Evolutionary conservation across 805 yeast genomes (phyloP), one percentile per base, ranked within the genome.

Genomic region (Saturnispora saitoi): DNA sequence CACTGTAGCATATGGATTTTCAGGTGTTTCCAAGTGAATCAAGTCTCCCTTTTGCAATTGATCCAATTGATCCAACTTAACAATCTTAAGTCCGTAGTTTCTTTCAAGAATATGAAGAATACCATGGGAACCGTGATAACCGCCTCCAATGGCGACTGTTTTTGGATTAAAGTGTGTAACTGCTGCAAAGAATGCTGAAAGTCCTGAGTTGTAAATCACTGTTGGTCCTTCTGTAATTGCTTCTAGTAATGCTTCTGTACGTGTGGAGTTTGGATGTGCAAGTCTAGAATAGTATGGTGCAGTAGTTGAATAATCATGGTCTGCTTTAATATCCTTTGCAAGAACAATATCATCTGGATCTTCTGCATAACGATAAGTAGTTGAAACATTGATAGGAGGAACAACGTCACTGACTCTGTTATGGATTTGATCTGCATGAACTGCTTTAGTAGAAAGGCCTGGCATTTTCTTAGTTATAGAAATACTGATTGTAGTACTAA

Each of bases 101-200:
- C 95, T 73, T 10, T 77, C 66, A 55, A 82, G 71, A 12, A 89
- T 69, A 32, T 78, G 70, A 3, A 83, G 76, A 48, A 86, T 79
- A 6, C 85, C 86, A 50, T 78, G 86, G 54, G 84, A 78, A 3
- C 98, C 98, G 60, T 86, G 95, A 64, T 90, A 90, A 5, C 91
- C 86, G 32, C 82, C 78, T 4, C 85, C 93, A 55, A 87, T 76
- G 28, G 86, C 83, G 28, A 90, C 65, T 14, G 57, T 56, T 57
- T 83, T 84, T 1, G 97, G 97, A 56, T 83, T 81, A 56, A 70
- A 73, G 55, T 80, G 74, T 32, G 82, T 76, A 62, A 90, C 65
- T 2, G 84, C 77, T 0, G 88, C 97, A 57, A 73, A 77, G 62
- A 85, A 86, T 0, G 97, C 95, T 43, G 88, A 72, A 29, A 88